Evolutionary conservation across 78 protist species (phyloP).

Genomic region (Guillardia theta): DNA sequence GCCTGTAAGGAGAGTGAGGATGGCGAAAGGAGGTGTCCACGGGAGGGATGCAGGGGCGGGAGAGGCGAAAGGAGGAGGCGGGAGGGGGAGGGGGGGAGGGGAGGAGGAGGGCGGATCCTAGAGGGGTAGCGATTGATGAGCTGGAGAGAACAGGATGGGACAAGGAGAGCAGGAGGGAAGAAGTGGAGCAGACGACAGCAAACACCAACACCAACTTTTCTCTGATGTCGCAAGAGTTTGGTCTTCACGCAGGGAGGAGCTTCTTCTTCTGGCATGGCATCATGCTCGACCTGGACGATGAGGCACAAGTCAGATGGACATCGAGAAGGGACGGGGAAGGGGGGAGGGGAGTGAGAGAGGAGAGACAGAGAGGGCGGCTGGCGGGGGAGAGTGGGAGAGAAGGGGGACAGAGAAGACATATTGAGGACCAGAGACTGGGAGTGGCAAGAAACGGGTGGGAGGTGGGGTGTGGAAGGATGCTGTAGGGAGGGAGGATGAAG

Average conservation of each 20-base stretch:
- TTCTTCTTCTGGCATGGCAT: not conserved
- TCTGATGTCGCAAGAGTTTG: not conserved
- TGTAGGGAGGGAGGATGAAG: no score
- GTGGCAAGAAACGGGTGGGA: no score
- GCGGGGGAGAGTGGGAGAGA: no score
- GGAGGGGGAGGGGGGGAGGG: not conserved
- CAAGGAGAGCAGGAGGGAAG: not conserved
- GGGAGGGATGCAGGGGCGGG: not conserved
- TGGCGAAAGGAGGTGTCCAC: not conserved
- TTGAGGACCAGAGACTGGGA: no score
- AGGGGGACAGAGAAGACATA: no score
- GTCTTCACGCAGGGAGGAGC: not conserved
- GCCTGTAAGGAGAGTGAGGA: not conserved
- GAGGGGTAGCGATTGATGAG: not conserved
- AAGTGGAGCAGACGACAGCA: not conserved
- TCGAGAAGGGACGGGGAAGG: no score
- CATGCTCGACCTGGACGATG: not conserved
- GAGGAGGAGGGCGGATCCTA: not conserved
- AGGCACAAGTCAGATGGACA: no score
- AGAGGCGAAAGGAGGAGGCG: not conserved
- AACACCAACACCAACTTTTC: no score
- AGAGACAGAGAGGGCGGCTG: no score
- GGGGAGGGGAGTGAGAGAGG: no score
- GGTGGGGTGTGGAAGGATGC: no score
- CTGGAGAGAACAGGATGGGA: not conserved